Evolutionary conservation across 495 filamentous ascomycete species (phyloP), one percentile per base, ranked within the genome.

Genomic region (Pyrenopolyporus hunteri): DNA sequence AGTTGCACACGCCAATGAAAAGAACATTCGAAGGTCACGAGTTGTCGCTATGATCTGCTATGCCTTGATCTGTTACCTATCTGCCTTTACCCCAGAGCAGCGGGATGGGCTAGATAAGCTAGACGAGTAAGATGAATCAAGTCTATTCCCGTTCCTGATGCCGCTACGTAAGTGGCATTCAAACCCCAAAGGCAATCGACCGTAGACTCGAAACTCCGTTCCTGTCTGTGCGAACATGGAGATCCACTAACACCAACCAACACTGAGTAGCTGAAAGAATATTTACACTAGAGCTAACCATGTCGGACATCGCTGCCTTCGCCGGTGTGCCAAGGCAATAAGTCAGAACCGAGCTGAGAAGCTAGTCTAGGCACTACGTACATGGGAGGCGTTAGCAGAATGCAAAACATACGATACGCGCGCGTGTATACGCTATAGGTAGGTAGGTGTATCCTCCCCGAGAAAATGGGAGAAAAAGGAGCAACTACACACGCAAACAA

Each of bases 311-410:
- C 52, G 50, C 42, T 53, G 58, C 57, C 52, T 43, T 57, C 32
- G 3, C 37, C 19, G 23, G 4, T 11, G 51, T 44, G 68, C 65
- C 65, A 70, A 68, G 65, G 57, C 64, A 70, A 68, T 70, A 70
- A 59, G 44, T 40, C 40, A 54, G 40, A 39, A 35, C 52, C 39
- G 49, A 64, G 61, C 61, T 59, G 55, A 59, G 35, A 19, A 28
- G 22, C 13, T 47, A 23, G 45, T 29, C 20, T 32, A 52, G 20
- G 35, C 19, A 40, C 23, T 32, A 33, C 4, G 4, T 13, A 52
- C 6, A 48, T 29, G 2, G 13, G 6, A 36, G 7, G 11, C 2
- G 2, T 7, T 43, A 35, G n/a, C 2, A 16, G 9, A 46, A 23
- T 8, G 26, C 36, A 17, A 32, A 11, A n/a, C n/a, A n/a, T n/a